A percentile compares a stretch with the other conserved stretches of the same genome.
These are phyloP conservation scores for Carex parvula DNA, from an alignment of 176 grass and related monocot species.

Conservation along the genomic window DNA sequence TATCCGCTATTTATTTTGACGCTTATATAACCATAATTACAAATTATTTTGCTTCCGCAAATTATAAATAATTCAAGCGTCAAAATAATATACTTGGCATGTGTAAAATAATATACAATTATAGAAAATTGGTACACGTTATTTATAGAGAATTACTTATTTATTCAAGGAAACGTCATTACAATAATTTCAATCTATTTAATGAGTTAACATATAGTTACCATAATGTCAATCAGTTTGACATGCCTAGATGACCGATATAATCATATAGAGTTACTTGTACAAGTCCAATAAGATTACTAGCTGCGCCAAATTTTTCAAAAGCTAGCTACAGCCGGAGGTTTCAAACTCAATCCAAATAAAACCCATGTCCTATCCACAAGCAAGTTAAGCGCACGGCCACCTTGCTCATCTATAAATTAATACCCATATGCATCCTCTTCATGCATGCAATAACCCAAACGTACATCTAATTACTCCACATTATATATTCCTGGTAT, in stretches of 20 bases:
- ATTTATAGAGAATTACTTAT: no score
- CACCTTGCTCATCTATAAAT: conserved; percentile 12
- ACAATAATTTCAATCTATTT: no score
- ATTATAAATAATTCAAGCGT: no score
- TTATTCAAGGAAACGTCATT: no score
- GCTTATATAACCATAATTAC: no score
- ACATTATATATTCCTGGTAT: no score
- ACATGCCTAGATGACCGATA: not conserved
- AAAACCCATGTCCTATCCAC: not conserved
- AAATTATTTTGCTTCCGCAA: no score
- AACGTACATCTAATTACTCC: not conserved
- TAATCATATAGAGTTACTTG: not conserved
- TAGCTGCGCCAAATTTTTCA: conserved; percentile 12
- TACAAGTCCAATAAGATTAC: not conserved
- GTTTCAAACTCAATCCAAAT: conserved; percentile 15
- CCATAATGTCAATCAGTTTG: not conserved
- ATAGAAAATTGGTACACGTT: no score
- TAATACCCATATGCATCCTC: not conserved
- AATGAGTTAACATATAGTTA: no score
- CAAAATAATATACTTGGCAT: no score
- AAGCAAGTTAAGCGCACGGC: not conserved
- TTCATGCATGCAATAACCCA: not conserved
- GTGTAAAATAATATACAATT: no score
- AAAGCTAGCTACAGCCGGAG: not conserved
- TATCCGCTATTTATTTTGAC: no score